phyloP scores from a whole-genome alignment of 805 yeast genomes.

The Yarrowia sp. region DNA sequence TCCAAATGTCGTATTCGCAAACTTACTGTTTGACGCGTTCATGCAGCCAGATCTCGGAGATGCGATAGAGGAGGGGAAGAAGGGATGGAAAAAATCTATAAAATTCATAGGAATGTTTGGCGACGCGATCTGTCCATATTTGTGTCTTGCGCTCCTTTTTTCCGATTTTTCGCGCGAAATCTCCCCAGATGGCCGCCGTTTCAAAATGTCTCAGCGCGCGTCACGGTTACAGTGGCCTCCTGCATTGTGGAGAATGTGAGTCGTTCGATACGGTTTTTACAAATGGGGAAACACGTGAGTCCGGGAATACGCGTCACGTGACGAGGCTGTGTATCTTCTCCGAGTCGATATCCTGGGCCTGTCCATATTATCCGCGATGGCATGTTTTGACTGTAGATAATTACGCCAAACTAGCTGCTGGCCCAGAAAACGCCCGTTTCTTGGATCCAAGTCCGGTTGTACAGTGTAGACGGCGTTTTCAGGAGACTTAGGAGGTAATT shows the following conservation, averaged over 20 bases:
- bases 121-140: background rate
- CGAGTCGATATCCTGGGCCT: no score
- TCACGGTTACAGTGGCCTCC: slow-evolving; percentile 19
- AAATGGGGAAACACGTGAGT: background rate
- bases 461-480: no score
- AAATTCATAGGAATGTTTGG: background rate
- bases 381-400: background rate
- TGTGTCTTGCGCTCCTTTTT: background rate
- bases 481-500: no score
- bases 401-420: no score
- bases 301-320: background rate
- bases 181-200: background rate
- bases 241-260: slow-evolving; percentile 23
- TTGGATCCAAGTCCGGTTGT: no score
- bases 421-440: no score
- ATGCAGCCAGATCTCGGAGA: slow-evolving; percentile 21
- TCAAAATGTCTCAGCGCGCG: slow-evolving; percentile 20
- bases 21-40: background rate
- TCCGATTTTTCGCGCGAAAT: background rate
- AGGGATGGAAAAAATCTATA: background rate
- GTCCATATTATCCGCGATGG: background rate
- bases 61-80: background rate
- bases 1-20: slow-evolving; percentile 1
- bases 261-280: background rate
- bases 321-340: background rate